Percentiles rank a stretch among this genome's conserved stretches.
Conservation (phyloP, 2,329 filamentous ascomycete species). For the Penicillium glabrum region DNA sequence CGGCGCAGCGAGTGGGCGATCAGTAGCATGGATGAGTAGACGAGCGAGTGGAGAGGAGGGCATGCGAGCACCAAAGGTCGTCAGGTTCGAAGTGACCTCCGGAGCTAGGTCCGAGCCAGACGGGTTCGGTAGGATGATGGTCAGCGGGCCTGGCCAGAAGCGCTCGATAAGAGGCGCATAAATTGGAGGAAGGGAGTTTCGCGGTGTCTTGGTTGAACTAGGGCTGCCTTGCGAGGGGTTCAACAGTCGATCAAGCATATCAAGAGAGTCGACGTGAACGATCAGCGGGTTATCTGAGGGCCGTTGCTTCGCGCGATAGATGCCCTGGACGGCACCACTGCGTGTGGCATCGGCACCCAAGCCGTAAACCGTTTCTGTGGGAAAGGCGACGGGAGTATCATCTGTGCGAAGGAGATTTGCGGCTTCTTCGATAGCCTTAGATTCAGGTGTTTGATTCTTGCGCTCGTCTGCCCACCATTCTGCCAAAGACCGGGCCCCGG, state of each 20-base stretch:
- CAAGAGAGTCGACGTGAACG: constrained; percentile 80
- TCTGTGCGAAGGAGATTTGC: constrained; percentile 64
- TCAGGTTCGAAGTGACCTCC: constrained; percentile 85
- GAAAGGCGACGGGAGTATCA: constrained; percentile 84
- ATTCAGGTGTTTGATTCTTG: constrained; percentile 43
- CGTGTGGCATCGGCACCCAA: constrained; percentile 94
- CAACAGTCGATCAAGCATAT: constrained; percentile 69
- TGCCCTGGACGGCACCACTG: constrained; percentile 79
- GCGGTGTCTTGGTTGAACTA: constrained; percentile 30
- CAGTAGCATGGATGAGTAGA: constrained; percentile 77
- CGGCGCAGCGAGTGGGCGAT: constrained; percentile 80
- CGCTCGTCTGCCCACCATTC: constrained; percentile 42
- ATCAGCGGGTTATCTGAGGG: constrained; percentile 96
- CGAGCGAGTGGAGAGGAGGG: constrained; percentile 82
- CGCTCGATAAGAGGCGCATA: constrained; percentile 74
- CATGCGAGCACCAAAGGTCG: constrained; percentile 88
- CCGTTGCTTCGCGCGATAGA: constrained; percentile 85
- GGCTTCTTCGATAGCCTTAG: constrained; percentile 60
- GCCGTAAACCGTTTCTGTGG: constrained; percentile 96
- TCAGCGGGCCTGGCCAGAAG: constrained; percentile 95
- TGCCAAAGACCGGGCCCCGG: constrained; percentile 32
- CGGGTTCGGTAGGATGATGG: constrained; percentile 81
- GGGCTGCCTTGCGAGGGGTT: constrained; percentile 28
- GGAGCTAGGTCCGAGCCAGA: constrained; percentile 69
- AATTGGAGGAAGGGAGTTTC: constrained; percentile 62